phyloP scores from a whole-genome alignment of 176 grass and related monocot genomes.

The Bonia amplexicaulis region DNA sequence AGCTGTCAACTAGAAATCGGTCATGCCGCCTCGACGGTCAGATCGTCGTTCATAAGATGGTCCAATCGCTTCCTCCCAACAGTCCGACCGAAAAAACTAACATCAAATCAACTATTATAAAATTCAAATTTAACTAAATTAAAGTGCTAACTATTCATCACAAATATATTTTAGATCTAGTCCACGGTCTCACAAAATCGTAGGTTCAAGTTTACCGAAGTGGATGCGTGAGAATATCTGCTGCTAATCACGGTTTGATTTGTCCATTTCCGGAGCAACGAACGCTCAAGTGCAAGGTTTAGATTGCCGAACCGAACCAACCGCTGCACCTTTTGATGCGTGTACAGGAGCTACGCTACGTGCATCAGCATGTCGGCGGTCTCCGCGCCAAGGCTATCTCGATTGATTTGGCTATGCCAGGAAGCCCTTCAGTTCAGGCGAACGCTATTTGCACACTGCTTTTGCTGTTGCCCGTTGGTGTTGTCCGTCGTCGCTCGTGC shows the following conservation, averaged over 20 bases:
- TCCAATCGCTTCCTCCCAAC: no score
- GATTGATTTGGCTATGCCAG: background rate
- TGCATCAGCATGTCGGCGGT: background rate
- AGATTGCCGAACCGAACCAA: background rate
- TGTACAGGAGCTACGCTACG: background rate
- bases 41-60: no score
- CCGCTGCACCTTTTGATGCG: background rate
- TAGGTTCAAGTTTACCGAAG: background rate
- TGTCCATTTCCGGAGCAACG: background rate
- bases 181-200: background rate
- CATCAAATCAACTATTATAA: no score
- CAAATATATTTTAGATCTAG: no score
- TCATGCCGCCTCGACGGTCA: no score
- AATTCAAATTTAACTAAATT: no score
- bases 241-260: background rate
- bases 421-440: background rate
- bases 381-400: background rate
- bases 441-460: background rate
- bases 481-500: background rate
- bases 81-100: no score
- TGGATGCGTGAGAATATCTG: background rate
- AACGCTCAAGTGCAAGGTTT: background rate
- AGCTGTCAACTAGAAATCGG: no score
- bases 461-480: background rate
- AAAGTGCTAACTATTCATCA: no score